A percentile compares a stretch with the other conserved stretches of the same genome.
phyloP scores from a whole-genome alignment of 1,284 basidiomycete species.

The Cryptococcus sp. region DNA sequence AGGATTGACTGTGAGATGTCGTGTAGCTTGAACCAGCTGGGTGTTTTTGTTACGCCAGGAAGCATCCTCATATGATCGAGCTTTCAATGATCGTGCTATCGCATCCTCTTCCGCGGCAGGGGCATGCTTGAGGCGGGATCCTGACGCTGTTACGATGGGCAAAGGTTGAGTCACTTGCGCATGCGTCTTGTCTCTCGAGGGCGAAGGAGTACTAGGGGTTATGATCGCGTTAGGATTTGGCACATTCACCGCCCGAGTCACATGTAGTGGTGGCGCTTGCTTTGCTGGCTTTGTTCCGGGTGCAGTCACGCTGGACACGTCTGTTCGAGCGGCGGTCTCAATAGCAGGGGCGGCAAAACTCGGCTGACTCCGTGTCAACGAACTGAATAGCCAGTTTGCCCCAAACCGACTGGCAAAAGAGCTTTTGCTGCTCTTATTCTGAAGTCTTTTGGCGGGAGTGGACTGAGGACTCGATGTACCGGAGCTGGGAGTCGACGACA shows the following conservation, averaged over 20 bases:
- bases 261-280: slow-evolving; percentile 33
- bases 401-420: slow-evolving; percentile 44
- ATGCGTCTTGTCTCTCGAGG: slow-evolving; percentile 18
- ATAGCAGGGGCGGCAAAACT: slow-evolving; percentile 40
- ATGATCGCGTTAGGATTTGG: slow-evolving; percentile 32
- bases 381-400: slow-evolving; percentile 43
- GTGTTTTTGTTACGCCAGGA: slow-evolving; percentile 43
- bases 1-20: slow-evolving; percentile 50
- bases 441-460: slow-evolving; percentile 38
- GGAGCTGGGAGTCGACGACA: slow-evolving; percentile 21
- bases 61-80: slow-evolving; percentile 33
- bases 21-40: slow-evolving; percentile 21
- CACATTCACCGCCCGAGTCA: slow-evolving; percentile 12
- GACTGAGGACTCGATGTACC: slow-evolving; percentile 43
- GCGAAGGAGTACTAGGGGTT: slow-evolving; percentile 33
- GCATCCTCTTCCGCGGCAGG: slow-evolving; percentile 30
- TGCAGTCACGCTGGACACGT: slow-evolving; percentile 29
- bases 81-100: slow-evolving; percentile 20
- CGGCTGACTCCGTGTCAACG: slow-evolving; percentile 37
- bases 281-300: slow-evolving; percentile 23
- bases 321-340: slow-evolving; percentile 36
- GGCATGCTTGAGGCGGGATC: slow-evolving; percentile 4
- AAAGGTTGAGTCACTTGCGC: slow-evolving; percentile 36
- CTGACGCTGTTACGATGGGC: slow-evolving; percentile 31
- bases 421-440: slow-evolving; percentile 41